Evolutionary conservation across 2,329 filamentous ascomycete genomes (phyloP).

Genomic region (Volutella citrinella): DNA sequence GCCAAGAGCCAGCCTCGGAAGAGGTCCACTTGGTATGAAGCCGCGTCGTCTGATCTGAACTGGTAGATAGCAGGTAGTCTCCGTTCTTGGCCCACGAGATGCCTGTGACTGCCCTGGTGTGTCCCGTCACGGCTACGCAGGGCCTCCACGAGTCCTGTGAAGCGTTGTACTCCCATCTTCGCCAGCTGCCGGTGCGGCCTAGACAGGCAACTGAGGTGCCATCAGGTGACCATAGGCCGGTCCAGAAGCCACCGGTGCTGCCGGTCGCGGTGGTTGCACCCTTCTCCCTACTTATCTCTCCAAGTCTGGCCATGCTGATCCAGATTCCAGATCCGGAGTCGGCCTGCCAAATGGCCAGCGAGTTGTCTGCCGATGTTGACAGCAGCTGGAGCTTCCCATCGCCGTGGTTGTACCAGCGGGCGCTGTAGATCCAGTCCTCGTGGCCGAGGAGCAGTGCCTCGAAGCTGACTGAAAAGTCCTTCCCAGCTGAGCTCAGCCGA

Average conservation of each 20-base stretch:
- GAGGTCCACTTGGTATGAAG: slow-evolving; percentile 78
- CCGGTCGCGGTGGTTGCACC: slow-evolving; percentile 95
- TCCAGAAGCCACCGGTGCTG: slow-evolving; percentile 95
- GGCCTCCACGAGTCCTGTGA: slow-evolving; percentile 70
- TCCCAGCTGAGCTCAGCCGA: slow-evolving; percentile 58
- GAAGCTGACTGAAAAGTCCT: slow-evolving; percentile 80
- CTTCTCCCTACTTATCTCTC: slow-evolving; percentile 92
- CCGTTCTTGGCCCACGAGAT: slow-evolving; percentile 82
- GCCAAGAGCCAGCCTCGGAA: slow-evolving; percentile 62
- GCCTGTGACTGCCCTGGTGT: slow-evolving; percentile 77
- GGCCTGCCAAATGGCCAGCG: slow-evolving; percentile 86
- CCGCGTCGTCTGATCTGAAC: slow-evolving; percentile 88
- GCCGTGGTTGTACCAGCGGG: slow-evolving; percentile 63
- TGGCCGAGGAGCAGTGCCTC: slow-evolving; percentile 92
- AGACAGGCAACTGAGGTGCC: slow-evolving; percentile 75
- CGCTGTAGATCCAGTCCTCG: slow-evolving; percentile 97
- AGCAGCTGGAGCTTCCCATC: slow-evolving; percentile 66
- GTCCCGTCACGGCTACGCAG: slow-evolving; percentile 74
- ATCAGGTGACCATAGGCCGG: slow-evolving; percentile 83
- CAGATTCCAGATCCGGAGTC: slow-evolving; percentile 84
- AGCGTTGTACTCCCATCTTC: slow-evolving; percentile 70
- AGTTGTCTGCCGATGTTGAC: slow-evolving; percentile 92
- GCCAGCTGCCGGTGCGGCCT: slow-evolving; percentile 90
- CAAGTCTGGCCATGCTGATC: slow-evolving; percentile 80
- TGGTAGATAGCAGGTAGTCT: slow-evolving; percentile 82